A percentile compares a stretch with the other conserved stretches of the same genome.
Conservation (phyloP, 768 basidiomycete genomes). For the Nevesoporus exiguus region DNA sequence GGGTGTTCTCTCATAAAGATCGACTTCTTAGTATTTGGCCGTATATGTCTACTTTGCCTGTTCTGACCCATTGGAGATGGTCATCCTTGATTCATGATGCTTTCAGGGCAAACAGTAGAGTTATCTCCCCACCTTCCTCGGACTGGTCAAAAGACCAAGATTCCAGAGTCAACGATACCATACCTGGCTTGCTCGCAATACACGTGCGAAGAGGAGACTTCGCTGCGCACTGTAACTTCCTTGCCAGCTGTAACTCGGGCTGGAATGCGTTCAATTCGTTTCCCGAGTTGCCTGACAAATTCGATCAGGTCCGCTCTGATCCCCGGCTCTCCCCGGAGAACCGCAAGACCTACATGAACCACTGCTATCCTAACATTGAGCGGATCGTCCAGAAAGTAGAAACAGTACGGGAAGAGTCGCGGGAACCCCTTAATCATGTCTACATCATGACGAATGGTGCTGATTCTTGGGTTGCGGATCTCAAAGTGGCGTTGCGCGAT, state of each 20-base stretch:
- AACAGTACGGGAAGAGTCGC: conserved; percentile 28
- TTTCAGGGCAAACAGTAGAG: conserved; percentile 17
- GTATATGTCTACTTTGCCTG: conserved; percentile 30
- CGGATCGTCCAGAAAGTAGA: conserved; percentile 40
- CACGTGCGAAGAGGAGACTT: conserved; percentile 54
- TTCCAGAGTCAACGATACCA: conserved; percentile 5
- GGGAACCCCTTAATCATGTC: conserved; percentile 31
- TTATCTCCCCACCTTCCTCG: conserved; percentile 18
- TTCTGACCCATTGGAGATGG: conserved; percentile 35
- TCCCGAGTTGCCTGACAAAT: conserved; percentile 35
- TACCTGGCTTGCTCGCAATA: conserved; percentile 40
- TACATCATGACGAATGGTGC: conserved; percentile 49
- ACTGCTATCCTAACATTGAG: conserved; percentile 41
- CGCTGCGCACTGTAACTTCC: conserved; percentile 38
- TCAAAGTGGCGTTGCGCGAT: conserved; percentile 34
- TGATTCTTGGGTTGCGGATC: conserved; percentile 36
- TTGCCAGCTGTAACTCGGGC: conserved; percentile 32
- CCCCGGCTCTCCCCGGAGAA: conserved; percentile 23
- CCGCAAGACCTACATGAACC: conserved; percentile 30
- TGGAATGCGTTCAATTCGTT: conserved; percentile 46
- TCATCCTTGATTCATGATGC: conserved; percentile 32
- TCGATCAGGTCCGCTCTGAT: conserved; percentile 27
- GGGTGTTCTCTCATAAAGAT: conserved; percentile 28
- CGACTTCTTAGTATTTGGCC: conserved; percentile 35
- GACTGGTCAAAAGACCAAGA: conserved; percentile 2